Conservation (phyloP, 2,329 filamentous ascomycete species). For the Pleoardoris graminearum region DNA sequence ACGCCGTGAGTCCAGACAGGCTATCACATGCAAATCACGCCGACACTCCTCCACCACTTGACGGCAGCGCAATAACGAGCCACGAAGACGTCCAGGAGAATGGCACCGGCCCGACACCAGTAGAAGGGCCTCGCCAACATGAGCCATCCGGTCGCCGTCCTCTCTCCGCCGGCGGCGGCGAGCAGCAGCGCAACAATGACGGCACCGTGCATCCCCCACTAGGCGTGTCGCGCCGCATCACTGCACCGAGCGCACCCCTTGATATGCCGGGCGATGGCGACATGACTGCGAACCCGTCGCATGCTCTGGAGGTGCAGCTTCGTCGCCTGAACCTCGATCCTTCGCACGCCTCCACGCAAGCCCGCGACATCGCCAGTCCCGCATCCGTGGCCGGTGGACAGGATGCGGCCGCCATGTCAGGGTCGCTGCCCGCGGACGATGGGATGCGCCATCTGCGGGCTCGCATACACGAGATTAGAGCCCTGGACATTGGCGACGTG, state of each 20-base stretch:
- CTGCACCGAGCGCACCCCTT: constrained; percentile 27
- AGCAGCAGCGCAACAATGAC: constrained; percentile 22
- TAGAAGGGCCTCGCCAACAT: constrained; percentile 22
- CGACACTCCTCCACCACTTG: constrained; percentile 8
- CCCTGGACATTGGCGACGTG: constrained; percentile 49
- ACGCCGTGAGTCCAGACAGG: constrained; percentile 16
- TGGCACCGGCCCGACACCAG: constrained; percentile 14
- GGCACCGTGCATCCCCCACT: constrained; percentile 12
- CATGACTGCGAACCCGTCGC: constrained; percentile 41
- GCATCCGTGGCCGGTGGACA: constrained; percentile 15
- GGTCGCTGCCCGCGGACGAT: constrained; percentile 53
- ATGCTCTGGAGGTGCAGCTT: constrained; percentile 32
- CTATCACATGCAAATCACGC: constrained; percentile 37
- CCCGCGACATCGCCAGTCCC: constrained; percentile 19
- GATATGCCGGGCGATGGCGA: constrained; percentile 23
- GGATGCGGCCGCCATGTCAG: constrained; percentile 36
- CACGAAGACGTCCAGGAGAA: constrained; percentile 14
- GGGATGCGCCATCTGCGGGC: constrained; percentile 53
- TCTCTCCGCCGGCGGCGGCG: constrained; percentile 29
- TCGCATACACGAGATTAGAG: constrained; percentile 53
- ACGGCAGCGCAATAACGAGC: constrained; percentile 13
- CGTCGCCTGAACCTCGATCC: constrained; percentile 29
- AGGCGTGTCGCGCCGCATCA: constrained; percentile 17
- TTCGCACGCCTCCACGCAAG: constrained; percentile 28
- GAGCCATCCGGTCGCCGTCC: constrained; percentile 28